A percentile compares a stretch with the other conserved stretches of the same genome.
Evolutionary conservation across 1,139 yeast species (phyloP).

Genomic region (Zygoascus sp.): DNA sequence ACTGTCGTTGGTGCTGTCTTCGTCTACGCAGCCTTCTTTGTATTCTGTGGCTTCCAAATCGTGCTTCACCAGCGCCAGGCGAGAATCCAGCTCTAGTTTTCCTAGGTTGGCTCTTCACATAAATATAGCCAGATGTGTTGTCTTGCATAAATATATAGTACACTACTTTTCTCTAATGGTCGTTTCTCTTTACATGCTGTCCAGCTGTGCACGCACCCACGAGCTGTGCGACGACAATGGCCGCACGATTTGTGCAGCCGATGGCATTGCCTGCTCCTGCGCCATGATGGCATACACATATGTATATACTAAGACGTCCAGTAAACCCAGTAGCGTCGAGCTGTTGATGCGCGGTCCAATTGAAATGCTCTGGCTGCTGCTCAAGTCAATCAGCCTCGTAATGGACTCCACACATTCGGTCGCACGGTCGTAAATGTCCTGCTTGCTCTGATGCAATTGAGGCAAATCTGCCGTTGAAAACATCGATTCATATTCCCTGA

Average conservation of each 20-base stretch:
- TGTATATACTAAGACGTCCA: constrained; percentile 27
- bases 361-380: constrained; percentile 11
- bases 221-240: neutral
- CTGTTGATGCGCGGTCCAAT: constrained; percentile 15
- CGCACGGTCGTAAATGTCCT: constrained; percentile 10
- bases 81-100: constrained; percentile 45
- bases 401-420: constrained; percentile 12
- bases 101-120: no score
- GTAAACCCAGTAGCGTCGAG: constrained; percentile 9
- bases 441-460: constrained; percentile 5
- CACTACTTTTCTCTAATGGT: neutral
- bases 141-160: constrained; percentile 6
- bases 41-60: constrained; percentile 87
- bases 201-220: neutral
- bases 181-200: neutral
- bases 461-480: constrained; percentile 4
- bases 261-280: neutral
- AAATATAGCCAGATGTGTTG: neutral
- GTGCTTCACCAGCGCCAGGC: constrained; percentile 55
- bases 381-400: constrained; percentile 10
- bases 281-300: constrained; percentile 24
- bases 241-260: constrained; percentile 1
- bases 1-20: constrained; percentile 87
- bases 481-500: constrained; percentile 9
- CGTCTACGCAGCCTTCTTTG: constrained; percentile 72